Base-by-base conservation (phyloP, 2,329 filamentous ascomycete species). In the Trichoderma lentiforme region DNA sequence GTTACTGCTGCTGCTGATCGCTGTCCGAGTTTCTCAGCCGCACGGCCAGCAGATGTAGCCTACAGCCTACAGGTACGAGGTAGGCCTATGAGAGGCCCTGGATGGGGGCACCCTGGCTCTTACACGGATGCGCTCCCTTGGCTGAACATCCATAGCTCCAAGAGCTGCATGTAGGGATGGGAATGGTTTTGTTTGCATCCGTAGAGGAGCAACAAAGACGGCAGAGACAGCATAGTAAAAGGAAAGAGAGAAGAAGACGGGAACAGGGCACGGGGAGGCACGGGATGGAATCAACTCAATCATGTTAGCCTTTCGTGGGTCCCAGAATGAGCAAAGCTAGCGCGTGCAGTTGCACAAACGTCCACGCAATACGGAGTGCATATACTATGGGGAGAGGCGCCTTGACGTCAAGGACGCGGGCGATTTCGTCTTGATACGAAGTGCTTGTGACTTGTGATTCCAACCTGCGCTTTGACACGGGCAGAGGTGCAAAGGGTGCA, bases 1-100 rank as follows among this genome's bases (percentile, higher is more conserved):
- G 56, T 47, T 69, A 21, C 65, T 60, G 65, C 65, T 47, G 53
- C 51, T 58, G 66, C 57, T 69, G 66, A 69, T 69, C 66, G 18
- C 57, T 69, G 66, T 28, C 57, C 24, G 21, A 43, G 14, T 61
- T 30, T 43, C 65, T 68, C 66, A 69, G 66, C 66, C 66, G 66
- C 66, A 69, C 66, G 66, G 56, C 36, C 51, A 58, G 28, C 34
- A 57, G 64, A n/a, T n/a, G 39, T n/a, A 43, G 15, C n/a, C 43
- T 43, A 21, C 15, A 21, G 43, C 43, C 39, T 43, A 51, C 43
- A 51, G 9, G 43, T 51, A 51, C 43, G 43, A 51, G 43, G 43
- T 51, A 51, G 21, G 32, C 30, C 43, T 61, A 61, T 61, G 30
- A 24, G 14, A 21, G 63, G 32, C 64, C 32, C 18, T 36, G 32